These are phyloP conservation scores for Fusarium metavorans DNA, from an alignment of 2,329 filamentous ascomycete genomes.

Conservation along the genomic window DNA sequence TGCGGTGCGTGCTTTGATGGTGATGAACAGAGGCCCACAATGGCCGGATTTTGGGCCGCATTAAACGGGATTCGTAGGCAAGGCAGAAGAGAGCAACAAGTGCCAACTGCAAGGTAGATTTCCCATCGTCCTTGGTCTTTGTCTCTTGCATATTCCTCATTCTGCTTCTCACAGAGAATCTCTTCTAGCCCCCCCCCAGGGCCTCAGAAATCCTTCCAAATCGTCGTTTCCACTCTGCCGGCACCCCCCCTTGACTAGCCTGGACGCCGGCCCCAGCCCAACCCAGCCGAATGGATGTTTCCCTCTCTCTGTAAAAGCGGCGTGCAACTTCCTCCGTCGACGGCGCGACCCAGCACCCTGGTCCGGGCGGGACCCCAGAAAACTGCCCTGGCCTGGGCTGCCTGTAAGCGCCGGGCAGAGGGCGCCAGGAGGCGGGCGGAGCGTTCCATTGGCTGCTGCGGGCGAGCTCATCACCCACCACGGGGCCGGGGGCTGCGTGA, in stretches of 20 bases:
- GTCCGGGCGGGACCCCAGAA: constrained; percentile 35
- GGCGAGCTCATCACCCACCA: constrained; percentile 49
- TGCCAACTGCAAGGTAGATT: constrained; percentile 8
- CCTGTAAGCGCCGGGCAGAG: constrained; percentile 51
- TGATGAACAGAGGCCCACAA: constrained; percentile 30
- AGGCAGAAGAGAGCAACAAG: constrained; percentile 21
- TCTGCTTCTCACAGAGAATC: not conserved
- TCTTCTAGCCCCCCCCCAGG: not conserved
- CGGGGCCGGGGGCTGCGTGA: constrained; percentile 43
- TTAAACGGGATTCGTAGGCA: constrained; percentile 27
- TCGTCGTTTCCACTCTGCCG: constrained; percentile 15
- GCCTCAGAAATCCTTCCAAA: constrained; percentile 16
- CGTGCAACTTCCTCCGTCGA: constrained; percentile 17
- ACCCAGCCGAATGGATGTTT: not conserved
- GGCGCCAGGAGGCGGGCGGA: constrained; percentile 5
- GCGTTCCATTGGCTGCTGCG: constrained; percentile 45
- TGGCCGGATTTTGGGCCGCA: constrained; percentile 40
- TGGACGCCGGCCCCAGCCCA: not conserved
- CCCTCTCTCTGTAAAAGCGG: constrained; percentile 38
- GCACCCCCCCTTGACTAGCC: constrained; percentile 21
- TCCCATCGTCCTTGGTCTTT: not conserved
- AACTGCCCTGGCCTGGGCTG: not conserved
- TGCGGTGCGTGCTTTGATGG: constrained; percentile 18
- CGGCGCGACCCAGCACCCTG: constrained; percentile 44
- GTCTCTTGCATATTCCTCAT: not conserved